Base-by-base conservation (phyloP, 805 yeast genomes). In the Candida montana region DNA sequence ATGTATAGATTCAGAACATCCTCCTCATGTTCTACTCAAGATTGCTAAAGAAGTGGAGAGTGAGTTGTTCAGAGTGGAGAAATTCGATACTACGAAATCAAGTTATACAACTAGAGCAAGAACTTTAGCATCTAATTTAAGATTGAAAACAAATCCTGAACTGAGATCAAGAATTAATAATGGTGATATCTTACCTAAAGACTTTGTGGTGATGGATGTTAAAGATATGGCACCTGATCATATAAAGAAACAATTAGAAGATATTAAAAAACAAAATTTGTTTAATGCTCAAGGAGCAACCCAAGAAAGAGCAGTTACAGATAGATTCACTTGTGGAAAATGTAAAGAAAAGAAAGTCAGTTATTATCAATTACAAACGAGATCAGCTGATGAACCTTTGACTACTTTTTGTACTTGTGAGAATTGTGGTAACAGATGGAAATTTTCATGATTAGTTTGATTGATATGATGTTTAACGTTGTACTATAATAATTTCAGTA, bases 401-500 rank as follows among this genome's bases (percentile, higher is more conserved):
- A 93, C 99, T 7, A 93, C 99, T 1, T 93, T 93, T 62, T 93
- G 99, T 70, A 90, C 96, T 4, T 93, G 99, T 69, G 97, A 90
- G 58, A 87, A 79, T 51, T 93, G 99, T 69, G 98, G 98, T 48
- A 88, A 93, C 59, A 78, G 98, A 64, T 93, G 99, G 99, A 93
- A 93, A 65, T 93, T 93, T 61, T 85, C 95, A 26, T 90, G 26
- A 49, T 16, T 17, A 21, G 9, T 7, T 6, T 9, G 9, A 21
- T 7, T 7, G 9, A 21, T 21, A 21, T 21, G 9, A 21, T 21
- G 24, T 21, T 21, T 21, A 21, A 21, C 24, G 24, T 21, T 21
- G 24, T 9, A 21, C 9, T 21, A 7, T 21, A 9, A 7, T 21
- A 7, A 6, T 21, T 6, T 21, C 24, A 21, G 24, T 21, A 7